phyloP scores from a whole-genome alignment of 495 filamentous ascomycete genomes.

The Hyaloscypha bicolor region DNA sequence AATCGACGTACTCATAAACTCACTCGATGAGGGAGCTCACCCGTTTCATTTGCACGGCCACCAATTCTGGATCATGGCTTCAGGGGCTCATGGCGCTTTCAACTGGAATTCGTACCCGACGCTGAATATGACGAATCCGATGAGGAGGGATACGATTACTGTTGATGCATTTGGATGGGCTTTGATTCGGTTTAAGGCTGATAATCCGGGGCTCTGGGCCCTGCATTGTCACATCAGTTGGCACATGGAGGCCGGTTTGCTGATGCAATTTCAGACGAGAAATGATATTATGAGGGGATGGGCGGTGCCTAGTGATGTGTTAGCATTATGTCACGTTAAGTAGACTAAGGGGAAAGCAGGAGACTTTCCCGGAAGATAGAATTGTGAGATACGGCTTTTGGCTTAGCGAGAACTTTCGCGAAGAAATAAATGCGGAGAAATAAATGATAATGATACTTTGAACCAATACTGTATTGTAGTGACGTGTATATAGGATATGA shows the following conservation, averaged over 20 bases:
- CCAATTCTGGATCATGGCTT: conserved; percentile 71
- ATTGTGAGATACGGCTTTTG: not conserved
- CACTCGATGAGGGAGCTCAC: conserved; percentile 61
- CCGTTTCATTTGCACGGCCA: conserved; percentile 70
- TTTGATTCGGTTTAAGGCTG: conserved; percentile 59
- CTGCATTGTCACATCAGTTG: conserved; percentile 86
- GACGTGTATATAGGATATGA: not conserved
- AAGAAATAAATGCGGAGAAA: not conserved
- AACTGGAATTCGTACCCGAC: conserved; percentile 39
- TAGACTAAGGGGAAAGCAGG: not conserved
- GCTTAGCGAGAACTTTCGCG: not conserved
- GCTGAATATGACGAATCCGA: conserved; percentile 45
- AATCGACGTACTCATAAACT: conserved; percentile 81
- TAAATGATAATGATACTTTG: not conserved
- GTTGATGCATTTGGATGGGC: conserved; percentile 57
- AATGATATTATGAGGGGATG: conserved; percentile 44
- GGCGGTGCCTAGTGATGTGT: conserved; percentile 44
- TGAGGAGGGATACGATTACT: conserved; percentile 58
- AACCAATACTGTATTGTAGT: not conserved
- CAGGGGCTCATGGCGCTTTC: conserved; percentile 44
- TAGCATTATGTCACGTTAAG: conserved; percentile 36
- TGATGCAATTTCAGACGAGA: conserved; percentile 55
- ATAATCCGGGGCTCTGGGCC: conserved; percentile 80
- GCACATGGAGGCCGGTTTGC: conserved; percentile 74
- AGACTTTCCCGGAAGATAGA: not conserved